These are phyloP conservation scores for Aspergillus sclerotioniger DNA, from an alignment of 495 filamentous ascomycete species.

Conservation along the genomic window DNA sequence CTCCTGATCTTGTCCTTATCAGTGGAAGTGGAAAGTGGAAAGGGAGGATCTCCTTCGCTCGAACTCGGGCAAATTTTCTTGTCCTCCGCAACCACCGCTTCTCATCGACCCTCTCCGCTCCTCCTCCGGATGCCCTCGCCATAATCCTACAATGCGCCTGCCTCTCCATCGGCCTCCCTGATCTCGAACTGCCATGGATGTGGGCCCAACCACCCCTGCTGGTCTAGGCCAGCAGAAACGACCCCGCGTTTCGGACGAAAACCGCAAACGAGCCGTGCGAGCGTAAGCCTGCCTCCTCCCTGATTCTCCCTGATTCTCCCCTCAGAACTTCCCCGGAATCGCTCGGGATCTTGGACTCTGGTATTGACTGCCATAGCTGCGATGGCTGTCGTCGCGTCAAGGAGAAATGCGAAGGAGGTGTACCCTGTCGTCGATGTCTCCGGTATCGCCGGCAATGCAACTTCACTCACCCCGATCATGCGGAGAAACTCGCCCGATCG, in stretches of 20 bases:
- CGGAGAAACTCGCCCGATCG: constrained; percentile 35
- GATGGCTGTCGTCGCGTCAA: constrained; percentile 50
- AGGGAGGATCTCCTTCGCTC: constrained; percentile 10
- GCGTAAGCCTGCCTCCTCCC: constrained; percentile 29
- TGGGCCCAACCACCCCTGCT: constrained; percentile 28
- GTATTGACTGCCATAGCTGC: constrained; percentile 30
- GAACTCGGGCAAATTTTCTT: not conserved
- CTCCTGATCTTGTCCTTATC: constrained; percentile 18
- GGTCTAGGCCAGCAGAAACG: constrained; percentile 40
- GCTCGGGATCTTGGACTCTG: constrained; percentile 7
- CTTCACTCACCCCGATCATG: constrained; percentile 45
- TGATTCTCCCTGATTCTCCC: not conserved
- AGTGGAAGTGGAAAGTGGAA: not conserved
- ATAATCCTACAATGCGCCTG: constrained; percentile 18
- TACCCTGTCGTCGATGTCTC: constrained; percentile 49
- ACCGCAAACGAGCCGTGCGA: constrained; percentile 49
- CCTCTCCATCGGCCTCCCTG: constrained; percentile 18
- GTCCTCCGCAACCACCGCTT: not conserved
- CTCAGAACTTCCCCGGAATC: not conserved
- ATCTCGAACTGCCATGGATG: constrained; percentile 24
- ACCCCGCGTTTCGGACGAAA: constrained; percentile 48
- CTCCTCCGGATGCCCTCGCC: not conserved
- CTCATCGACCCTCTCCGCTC: not conserved
- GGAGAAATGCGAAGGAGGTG: constrained; percentile 52
- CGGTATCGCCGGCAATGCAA: constrained; percentile 49